These are phyloP conservation scores for Angomonas deanei DNA, from an alignment of 208 protist species.

Conservation along the genomic window DNA sequence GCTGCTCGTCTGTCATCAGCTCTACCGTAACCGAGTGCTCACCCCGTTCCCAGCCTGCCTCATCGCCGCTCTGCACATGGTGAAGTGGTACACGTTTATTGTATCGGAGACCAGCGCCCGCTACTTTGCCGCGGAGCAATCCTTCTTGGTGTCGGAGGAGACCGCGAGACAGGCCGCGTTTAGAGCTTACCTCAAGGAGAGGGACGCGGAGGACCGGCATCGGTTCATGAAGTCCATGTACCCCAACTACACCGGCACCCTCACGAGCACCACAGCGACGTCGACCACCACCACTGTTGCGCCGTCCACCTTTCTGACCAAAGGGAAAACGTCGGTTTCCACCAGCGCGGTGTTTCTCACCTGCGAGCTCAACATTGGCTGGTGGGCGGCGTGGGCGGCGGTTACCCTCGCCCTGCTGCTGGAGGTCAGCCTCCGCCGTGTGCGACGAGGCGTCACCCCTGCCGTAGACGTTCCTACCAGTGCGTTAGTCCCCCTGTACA, in stretches of 20 bases:
- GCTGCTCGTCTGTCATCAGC: slow-evolving; percentile 37
- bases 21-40: slow-evolving; percentile 66
- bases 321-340: background rate
- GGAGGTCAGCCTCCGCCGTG: slow-evolving; percentile 13
- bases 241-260: background rate
- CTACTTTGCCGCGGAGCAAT: slow-evolving; percentile 34
- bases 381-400: slow-evolving; percentile 50
- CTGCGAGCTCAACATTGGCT: slow-evolving; percentile 30
- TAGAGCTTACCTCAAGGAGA: background rate
- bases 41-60: slow-evolving; percentile 30
- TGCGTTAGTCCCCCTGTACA: slow-evolving; percentile 29
- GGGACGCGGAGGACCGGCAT: background rate
- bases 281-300: background rate
- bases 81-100: slow-evolving; percentile 72
- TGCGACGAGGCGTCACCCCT: slow-evolving; percentile 8
- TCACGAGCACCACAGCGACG: background rate
- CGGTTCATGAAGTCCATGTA: slow-evolving; percentile 8
- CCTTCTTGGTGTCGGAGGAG: slow-evolving; percentile 16
- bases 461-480: background rate
- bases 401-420: slow-evolving; percentile 48
- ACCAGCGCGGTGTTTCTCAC: background rate
- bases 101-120: slow-evolving; percentile 68
- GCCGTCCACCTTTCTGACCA: background rate
- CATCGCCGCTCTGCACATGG: slow-evolving; percentile 66
- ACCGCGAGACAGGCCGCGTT: background rate